Percentiles rank a stretch among this genome's conserved stretches.
Conservation (phyloP, 352 stramenopile genomes). For the Phytophthora aleatoria region DNA sequence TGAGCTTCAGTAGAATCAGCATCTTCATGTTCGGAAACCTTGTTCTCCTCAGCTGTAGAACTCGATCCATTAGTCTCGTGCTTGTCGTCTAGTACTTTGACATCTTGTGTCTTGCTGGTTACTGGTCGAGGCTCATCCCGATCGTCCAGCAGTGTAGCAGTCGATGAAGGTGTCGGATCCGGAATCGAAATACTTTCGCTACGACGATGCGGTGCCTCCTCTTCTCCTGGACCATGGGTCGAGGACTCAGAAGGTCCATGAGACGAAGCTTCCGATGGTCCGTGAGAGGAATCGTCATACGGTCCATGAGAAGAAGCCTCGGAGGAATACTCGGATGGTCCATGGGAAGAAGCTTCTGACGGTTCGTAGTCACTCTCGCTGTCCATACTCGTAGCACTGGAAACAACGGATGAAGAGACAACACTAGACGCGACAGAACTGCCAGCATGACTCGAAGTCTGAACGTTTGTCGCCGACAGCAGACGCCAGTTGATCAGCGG, state of each 20-base stretch:
- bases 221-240: slow-evolving; percentile 11
- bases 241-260: slow-evolving; percentile 9
- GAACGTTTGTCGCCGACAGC: slow-evolving; percentile 67
- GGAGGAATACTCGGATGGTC: neutral
- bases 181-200: slow-evolving; percentile 71
- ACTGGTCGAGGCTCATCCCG: slow-evolving; percentile 13
- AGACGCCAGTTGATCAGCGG: slow-evolving; percentile 98
- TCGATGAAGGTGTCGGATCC: slow-evolving; percentile 34
- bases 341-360: slow-evolving; percentile 26
- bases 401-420: slow-evolving; percentile 39
- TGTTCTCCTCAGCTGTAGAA: slow-evolving; percentile 2
- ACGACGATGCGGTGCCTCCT: slow-evolving; percentile 25
- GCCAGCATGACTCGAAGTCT: slow-evolving; percentile 43
- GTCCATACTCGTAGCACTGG: slow-evolving; percentile 37
- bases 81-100: slow-evolving; percentile 19
- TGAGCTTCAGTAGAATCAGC: slow-evolving; percentile 11
- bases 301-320: slow-evolving; percentile 13
- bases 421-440: slow-evolving; percentile 37
- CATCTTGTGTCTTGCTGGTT: slow-evolving; percentile 11
- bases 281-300: slow-evolving; percentile 25
- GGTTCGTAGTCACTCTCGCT: slow-evolving; percentile 34
- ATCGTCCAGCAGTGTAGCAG: slow-evolving; percentile 33
- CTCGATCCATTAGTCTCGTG: slow-evolving; percentile 8
- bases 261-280: slow-evolving; percentile 7
- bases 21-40: slow-evolving; percentile 5